phyloP scores from a whole-genome alignment of 202 grass and related monocot genomes.

The Zoysia matrella region DNA sequence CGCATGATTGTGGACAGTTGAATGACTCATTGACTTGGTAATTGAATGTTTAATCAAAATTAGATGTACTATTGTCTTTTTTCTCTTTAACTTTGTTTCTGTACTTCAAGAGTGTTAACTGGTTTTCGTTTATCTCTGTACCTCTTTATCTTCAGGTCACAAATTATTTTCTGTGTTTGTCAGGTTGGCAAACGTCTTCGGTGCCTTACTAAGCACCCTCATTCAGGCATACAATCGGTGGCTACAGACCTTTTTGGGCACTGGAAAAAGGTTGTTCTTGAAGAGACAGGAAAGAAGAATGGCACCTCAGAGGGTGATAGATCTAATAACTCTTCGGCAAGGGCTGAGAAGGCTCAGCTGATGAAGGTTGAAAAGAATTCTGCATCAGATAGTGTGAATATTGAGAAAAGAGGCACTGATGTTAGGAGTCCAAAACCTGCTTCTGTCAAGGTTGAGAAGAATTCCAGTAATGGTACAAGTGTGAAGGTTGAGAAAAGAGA shows the following conservation, averaged over 20 bases:
- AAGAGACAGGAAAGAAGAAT: constrained; percentile 80
- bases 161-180: constrained; percentile 34
- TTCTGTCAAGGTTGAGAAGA: constrained; percentile 58
- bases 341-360: constrained; percentile 48
- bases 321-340: constrained; percentile 46
- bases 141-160: neutral
- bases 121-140: neutral
- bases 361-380: constrained; percentile 56
- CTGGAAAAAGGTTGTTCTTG: constrained; percentile 91
- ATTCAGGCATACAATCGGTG: constrained; percentile 66
- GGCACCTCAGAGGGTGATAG: constrained; percentile 52
- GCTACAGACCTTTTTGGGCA: constrained; percentile 77
- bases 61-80: neutral
- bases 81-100: neutral
- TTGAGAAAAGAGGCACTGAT: constrained; percentile 44
- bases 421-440: constrained; percentile 41
- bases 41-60: neutral
- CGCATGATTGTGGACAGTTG: neutral
- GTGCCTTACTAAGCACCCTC: constrained; percentile 82
- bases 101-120: neutral
- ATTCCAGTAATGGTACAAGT: constrained; percentile 30
- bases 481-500: constrained; percentile 55
- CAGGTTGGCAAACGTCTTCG: constrained; percentile 92
- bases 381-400: constrained; percentile 43
- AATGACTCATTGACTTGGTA: neutral